Base-by-base conservation (phyloP, 805 yeast genomes). In the Saturnispora ahearnii region DNA sequence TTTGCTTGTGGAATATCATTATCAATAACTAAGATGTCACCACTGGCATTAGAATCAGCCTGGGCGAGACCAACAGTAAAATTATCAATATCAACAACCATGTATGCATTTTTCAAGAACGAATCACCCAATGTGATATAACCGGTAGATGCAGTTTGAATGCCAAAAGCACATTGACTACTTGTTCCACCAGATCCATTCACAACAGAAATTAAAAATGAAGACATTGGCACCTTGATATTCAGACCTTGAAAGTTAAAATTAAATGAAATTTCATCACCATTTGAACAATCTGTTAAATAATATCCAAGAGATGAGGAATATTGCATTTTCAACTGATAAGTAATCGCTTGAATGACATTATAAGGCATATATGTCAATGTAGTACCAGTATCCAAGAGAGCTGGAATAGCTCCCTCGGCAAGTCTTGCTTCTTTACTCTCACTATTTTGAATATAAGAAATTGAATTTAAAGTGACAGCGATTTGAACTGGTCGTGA, bases 341-440 rank as follows among this genome's bases (percentile, higher is more conserved):
- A 44, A 51, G 60, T 52, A 49, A 69, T 41, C 54, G 62, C 52
- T 13, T 40, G 44, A 33, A 62, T 41, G 18, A 71, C 55, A 30
- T 50, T 61, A 8, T 49, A 30, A 11, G 84, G 84, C 5, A 76
- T 62, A 51, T 68, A 69, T 11, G 77, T 61, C 43, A 74, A 60
- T 13, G 85, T 76, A 11, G 83, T 73, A 40, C 86, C 86, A 3
- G 82, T 73, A 62, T 81, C 86, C 38, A 81, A 60, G 8, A 77
- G 53, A 3, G 73, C 78, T 2, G 76, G 68, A 22, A 59, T 61
- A 10, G 62, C 59, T 38, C 64, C 66, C 3, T 53, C 41, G 2
- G 61, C 62, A 28, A 69, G 41, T 4, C 52, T 48, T 1, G 57
- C 60, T 13, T 59, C 55, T 26, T 57, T 33, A 10, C 55, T 49